A percentile compares a stretch with the other conserved stretches of the same genome.
Evolutionary conservation across 148 eudicot species (phyloP).

Genomic region (Vaccinium vitisidaea): DNA sequence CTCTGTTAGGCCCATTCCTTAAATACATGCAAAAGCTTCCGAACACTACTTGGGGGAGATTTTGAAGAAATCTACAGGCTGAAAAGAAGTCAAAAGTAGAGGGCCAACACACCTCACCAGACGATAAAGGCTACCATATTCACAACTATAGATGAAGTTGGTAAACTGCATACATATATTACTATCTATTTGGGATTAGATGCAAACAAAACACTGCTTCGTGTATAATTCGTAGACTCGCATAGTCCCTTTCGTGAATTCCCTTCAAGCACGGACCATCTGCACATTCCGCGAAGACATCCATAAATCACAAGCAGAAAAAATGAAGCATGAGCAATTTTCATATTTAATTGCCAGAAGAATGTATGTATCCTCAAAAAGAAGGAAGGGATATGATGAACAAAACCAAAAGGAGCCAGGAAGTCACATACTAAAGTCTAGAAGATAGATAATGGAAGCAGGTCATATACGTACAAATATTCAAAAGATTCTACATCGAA

Average conservation of each 20-base stretch:
- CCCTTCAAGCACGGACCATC: conserved; percentile 36
- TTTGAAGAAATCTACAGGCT: not conserved
- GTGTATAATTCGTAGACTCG: not conserved
- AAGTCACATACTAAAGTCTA: not conserved
- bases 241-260: not conserved
- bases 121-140: conserved; percentile 6
- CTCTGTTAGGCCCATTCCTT: not conserved
- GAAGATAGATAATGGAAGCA: not conserved
- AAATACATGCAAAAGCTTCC: not conserved
- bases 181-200: not conserved
- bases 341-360: not conserved
- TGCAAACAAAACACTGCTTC: conserved; percentile 5
- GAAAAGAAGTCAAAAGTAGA: not conserved
- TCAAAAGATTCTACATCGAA: not conserved
- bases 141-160: conserved; percentile 18
- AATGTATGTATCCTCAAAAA: not conserved
- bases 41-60: not conserved
- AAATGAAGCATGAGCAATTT: not conserved
- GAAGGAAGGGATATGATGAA: not conserved
- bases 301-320: not conserved
- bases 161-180: not conserved
- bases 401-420: not conserved
- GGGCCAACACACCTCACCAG: not conserved
- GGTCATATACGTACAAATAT: not conserved
- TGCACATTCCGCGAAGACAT: conserved; percentile 15